These are phyloP conservation scores for Trichoderma aggressivum DNA, from an alignment of 2,329 filamentous ascomycete species.

Conservation along the genomic window DNA sequence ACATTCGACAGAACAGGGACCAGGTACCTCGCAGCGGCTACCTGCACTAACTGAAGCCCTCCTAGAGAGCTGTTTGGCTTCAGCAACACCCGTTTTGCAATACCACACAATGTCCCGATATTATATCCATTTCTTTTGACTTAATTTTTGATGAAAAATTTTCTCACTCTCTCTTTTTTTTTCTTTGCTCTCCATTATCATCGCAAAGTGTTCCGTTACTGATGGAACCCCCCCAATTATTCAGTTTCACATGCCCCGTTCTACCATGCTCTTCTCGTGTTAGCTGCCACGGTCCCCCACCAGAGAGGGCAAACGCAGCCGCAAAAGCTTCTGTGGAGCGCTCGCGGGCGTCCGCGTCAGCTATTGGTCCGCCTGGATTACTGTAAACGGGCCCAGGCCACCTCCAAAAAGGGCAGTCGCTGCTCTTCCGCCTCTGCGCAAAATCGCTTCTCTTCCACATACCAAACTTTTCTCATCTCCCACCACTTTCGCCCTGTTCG, in stretches of 20 bases:
- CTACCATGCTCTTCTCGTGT: not conserved
- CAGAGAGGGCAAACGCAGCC: constrained; percentile 12
- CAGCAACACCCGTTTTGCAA: not conserved
- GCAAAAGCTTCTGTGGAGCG: constrained; percentile 14
- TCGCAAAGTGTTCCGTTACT: not conserved
- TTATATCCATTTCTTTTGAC: not conserved
- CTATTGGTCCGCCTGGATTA: constrained; percentile 1
- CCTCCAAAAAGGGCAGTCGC: constrained; percentile 16
- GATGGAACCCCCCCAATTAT: not conserved
- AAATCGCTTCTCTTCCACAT: constrained; percentile 14
- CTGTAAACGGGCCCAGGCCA: constrained; percentile 1
- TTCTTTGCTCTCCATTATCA: not conserved
- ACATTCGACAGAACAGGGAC: not conserved
- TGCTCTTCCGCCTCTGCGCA: constrained; percentile 13
- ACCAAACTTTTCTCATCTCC: constrained; percentile 7
- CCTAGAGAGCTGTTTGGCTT: not conserved
- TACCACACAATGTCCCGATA: not conserved
- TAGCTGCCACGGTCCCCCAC: not conserved
- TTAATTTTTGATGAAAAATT: not conserved
- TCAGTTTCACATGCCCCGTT: not conserved
- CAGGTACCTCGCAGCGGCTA: not conserved
- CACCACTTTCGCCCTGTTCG: not conserved
- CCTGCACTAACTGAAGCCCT: not conserved
- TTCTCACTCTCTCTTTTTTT: not conserved
- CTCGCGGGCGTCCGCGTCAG: not conserved